Percentiles rank a stretch among this genome's conserved stretches.
phyloP scores from a whole-genome alignment of 78 protist species.

The Acrasis kona region DNA sequence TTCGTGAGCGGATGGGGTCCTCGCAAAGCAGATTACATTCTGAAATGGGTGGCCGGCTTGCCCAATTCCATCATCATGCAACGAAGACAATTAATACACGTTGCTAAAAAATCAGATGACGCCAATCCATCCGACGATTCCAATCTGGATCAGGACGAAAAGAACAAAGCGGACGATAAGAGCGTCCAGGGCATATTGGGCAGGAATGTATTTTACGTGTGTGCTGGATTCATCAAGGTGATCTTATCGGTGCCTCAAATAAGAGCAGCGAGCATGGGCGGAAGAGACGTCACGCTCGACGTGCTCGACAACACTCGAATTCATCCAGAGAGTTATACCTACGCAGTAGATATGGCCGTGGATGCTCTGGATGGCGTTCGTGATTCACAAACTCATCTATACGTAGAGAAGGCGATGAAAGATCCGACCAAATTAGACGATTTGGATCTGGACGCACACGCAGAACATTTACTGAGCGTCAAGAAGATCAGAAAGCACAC shows the following conservation, averaged over 20 bases:
- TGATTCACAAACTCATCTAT: not conserved
- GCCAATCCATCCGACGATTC: not conserved
- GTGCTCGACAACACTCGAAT: not conserved
- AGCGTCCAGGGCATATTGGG: too few species aligned
- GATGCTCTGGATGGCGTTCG: not conserved
- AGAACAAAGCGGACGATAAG: not conserved
- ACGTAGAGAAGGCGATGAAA: not conserved
- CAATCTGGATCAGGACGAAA: not conserved
- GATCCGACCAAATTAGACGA: not conserved
- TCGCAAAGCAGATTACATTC: not conserved
- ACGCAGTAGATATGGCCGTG: not conserved
- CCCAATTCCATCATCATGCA: too few species aligned
- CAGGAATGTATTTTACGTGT: not conserved
- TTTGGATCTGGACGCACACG: not conserved
- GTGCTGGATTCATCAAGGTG: not conserved
- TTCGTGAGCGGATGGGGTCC: not conserved
- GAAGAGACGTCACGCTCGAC: not conserved
- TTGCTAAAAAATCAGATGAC: too few species aligned
- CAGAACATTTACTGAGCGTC: not conserved
- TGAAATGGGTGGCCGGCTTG: too few species aligned
- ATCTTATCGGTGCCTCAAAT: too few species aligned
- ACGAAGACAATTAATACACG: too few species aligned
- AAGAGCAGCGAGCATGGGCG: too few species aligned
- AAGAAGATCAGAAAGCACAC: not conserved
- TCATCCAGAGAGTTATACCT: not conserved